phyloP scores from a whole-genome alignment of 2,329 filamentous ascomycete genomes.

The Aaosphaeria arxii region DNA sequence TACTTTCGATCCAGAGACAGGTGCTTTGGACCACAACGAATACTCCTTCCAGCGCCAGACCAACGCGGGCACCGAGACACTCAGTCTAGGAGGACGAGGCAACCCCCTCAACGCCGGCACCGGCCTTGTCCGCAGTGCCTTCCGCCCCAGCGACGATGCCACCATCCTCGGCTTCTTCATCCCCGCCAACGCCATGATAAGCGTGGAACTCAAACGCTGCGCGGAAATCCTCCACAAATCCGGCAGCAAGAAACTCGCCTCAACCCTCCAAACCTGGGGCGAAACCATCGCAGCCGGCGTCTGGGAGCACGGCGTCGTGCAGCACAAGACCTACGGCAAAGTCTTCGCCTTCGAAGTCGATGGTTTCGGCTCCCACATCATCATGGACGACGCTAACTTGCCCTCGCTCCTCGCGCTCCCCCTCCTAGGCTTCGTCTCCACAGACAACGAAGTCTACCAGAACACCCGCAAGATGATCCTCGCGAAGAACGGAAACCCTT shows the following conservation, averaged over 20 bases:
- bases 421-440: constrained; percentile 69
- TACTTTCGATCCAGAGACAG: constrained; percentile 72
- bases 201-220: constrained; percentile 77
- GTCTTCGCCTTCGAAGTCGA: constrained; percentile 89
- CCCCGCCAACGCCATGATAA: constrained; percentile 94
- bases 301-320: constrained; percentile 78
- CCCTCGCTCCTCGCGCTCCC: constrained; percentile 77
- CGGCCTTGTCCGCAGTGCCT: constrained; percentile 84
- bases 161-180: constrained; percentile 94
- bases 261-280: constrained; percentile 55
- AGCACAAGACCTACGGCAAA: constrained; percentile 69
- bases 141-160: constrained; percentile 91
- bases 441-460: constrained; percentile 69
- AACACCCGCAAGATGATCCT: constrained; percentile 87
- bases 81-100: constrained; percentile 77
- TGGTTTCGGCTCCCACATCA: constrained; percentile 74
- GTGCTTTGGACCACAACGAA: constrained; percentile 64
- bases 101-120: constrained; percentile 86
- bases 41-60: constrained; percentile 88
- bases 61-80: constrained; percentile 81
- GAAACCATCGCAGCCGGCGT: constrained; percentile 71
- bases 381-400: constrained; percentile 90
- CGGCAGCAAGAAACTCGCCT: constrained; percentile 52
- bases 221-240: constrained; percentile 65
- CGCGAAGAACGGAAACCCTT: constrained; percentile 75